These are phyloP conservation scores for Carex myosuroides DNA, from an alignment of 176 grass and related monocot genomes.

Conservation along the genomic window DNA sequence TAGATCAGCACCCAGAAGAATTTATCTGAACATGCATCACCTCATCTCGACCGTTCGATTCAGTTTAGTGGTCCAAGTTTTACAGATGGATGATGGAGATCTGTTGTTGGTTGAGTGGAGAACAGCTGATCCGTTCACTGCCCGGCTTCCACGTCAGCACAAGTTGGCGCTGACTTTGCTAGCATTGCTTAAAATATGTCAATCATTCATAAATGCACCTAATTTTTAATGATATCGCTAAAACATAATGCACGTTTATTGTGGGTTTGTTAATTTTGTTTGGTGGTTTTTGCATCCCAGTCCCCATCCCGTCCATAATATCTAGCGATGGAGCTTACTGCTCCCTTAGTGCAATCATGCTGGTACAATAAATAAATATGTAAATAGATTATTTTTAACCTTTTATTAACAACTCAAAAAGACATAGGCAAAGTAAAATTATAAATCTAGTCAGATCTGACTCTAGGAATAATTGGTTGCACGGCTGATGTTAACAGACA, in stretches of 20 bases:
- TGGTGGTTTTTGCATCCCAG: neutral
- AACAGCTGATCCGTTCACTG: no score
- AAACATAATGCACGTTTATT: slow-evolving; percentile 8
- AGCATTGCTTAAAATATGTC: neutral
- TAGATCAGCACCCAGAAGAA: neutral
- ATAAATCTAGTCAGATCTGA: neutral
- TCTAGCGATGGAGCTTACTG: neutral
- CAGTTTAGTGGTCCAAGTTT: neutral
- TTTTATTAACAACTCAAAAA: neutral
- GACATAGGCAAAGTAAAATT: neutral
- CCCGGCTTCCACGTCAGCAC: slow-evolving; percentile 15
- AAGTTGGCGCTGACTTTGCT: slow-evolving; percentile 18
- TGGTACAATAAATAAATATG: neutral
- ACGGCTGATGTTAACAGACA: neutral
- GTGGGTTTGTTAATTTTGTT: neutral
- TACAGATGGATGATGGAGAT: neutral
- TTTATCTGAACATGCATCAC: neutral
- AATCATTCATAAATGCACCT: neutral
- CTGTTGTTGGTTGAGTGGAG: neutral
- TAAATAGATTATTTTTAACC: neutral
- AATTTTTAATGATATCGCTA: neutral
- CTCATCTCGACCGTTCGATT: neutral
- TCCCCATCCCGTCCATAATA: neutral
- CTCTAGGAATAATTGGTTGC: neutral
- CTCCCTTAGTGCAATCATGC: neutral